These are phyloP conservation scores for Talaromyces sp. DNA, from an alignment of 2,329 filamentous ascomycete genomes.

Conservation along the genomic window DNA sequence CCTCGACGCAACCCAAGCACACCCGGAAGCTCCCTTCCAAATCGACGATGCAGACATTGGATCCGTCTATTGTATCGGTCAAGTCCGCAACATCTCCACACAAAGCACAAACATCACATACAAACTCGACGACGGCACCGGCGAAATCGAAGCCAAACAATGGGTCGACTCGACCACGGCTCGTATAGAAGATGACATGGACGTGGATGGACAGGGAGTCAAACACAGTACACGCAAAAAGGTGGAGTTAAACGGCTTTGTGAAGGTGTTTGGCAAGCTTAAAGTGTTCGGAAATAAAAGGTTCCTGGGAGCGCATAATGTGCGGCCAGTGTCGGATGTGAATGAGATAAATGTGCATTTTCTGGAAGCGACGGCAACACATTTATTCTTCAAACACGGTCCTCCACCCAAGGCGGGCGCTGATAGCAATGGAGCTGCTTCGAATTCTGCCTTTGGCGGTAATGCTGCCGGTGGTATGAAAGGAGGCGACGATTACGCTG, in stretches of 20 bases:
- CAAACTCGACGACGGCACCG: conserved; percentile 92
- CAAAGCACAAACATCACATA: conserved; percentile 90
- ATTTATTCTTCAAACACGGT: conserved; percentile 76
- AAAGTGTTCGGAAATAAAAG: conserved; percentile 81
- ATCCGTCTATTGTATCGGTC: conserved; percentile 80
- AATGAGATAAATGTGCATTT: conserved; percentile 94
- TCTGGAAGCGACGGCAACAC: conserved; percentile 82
- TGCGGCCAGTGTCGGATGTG: conserved; percentile 75
- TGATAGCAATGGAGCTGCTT: conserved; percentile 27
- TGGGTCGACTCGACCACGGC: conserved; percentile 44
- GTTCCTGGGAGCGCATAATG: conserved; percentile 73
- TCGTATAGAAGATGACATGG: conserved; percentile 39
- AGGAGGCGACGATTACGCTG: conserved; percentile 41
- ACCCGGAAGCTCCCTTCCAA: conserved; percentile 71
- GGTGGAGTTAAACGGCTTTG: conserved; percentile 71
- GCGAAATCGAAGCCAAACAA: conserved; percentile 70
- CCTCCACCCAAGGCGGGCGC: conserved; percentile 41
- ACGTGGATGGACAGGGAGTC: conserved; percentile 43
- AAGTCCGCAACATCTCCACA: conserved; percentile 80
- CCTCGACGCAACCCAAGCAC: conserved; percentile 72
- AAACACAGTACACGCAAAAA: conserved; percentile 44
- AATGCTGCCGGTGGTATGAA: conserved; percentile 43
- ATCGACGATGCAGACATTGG: conserved; percentile 74
- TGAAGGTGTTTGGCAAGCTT: conserved; percentile 79
- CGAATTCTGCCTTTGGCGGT: conserved; percentile 26